A percentile compares a stretch with the other conserved stretches of the same genome.
phyloP scores from a whole-genome alignment of 306 rosid genomes.

The Mimosa bimucronata region DNA sequence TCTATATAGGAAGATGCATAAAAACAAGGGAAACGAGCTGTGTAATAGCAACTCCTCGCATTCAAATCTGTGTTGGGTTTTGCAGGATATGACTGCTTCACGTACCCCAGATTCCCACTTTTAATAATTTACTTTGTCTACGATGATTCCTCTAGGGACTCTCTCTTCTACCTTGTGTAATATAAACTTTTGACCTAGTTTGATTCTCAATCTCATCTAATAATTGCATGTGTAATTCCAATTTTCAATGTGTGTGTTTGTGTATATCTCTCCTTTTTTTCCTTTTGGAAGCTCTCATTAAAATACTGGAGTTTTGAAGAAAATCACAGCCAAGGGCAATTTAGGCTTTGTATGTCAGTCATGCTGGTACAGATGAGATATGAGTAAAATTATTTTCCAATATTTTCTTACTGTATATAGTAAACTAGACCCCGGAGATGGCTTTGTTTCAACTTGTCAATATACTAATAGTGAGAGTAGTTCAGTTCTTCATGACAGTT shows the following conservation, averaged over 20 bases:
- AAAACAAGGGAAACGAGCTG: conserved; percentile 75
- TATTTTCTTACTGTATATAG: background rate
- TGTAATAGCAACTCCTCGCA: conserved; percentile 71
- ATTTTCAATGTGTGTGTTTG: background rate
- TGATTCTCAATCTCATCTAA: background rate
- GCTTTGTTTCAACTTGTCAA: background rate
- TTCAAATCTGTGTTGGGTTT: conserved; percentile 80
- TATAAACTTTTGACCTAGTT: background rate
- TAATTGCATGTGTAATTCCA: background rate
- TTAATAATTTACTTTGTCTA: conserved; percentile 7
- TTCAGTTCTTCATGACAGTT: background rate
- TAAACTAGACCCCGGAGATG: background rate
- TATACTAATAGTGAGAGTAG: background rate
- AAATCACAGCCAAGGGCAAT: background rate
- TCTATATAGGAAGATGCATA: conserved; percentile 76
- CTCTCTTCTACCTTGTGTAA: background rate
- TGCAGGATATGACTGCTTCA: conserved; percentile 61
- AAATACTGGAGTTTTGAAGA: background rate
- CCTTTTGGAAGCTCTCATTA: background rate
- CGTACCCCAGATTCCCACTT: conserved; percentile 66
- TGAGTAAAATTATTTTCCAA: background rate
- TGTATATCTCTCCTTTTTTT: background rate
- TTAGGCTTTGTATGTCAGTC: background rate
- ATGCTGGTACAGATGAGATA: conserved; percentile 1
- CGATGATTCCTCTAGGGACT: background rate